These are phyloP conservation scores for Microbotryomycetes sp. DNA, from an alignment of 1,284 basidiomycete species.

Conservation along the genomic window DNA sequence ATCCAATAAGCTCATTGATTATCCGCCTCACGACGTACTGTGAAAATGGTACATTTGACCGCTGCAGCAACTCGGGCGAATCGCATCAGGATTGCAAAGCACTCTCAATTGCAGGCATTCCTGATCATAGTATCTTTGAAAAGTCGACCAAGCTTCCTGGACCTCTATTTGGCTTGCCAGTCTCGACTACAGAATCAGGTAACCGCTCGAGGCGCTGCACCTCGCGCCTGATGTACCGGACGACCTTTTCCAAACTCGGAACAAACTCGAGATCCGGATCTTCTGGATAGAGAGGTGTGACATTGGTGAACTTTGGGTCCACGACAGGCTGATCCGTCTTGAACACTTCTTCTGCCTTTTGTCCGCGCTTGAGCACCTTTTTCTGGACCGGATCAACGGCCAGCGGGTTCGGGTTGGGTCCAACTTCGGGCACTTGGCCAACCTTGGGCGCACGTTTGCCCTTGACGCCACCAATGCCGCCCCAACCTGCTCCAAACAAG, in stretches of 20 bases:
- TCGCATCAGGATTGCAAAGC: too few species aligned
- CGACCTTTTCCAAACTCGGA: constrained; percentile 64
- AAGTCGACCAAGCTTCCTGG: constrained; percentile 29
- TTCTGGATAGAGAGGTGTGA: constrained; percentile 25
- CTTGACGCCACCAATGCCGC: constrained; percentile 42
- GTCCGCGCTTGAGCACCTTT: constrained; percentile 28
- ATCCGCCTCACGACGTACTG: too few species aligned
- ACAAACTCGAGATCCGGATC: constrained; percentile 51
- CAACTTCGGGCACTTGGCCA: constrained; percentile 52
- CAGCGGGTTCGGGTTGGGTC: constrained; percentile 24
- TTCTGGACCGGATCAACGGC: constrained; percentile 26
- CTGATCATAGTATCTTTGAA: constrained; percentile 12
- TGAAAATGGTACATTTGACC: too few species aligned
- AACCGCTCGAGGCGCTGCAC: constrained; percentile 62
- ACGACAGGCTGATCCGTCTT: constrained; percentile 27
- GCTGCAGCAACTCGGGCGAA: too few species aligned
- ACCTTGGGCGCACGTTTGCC: constrained; percentile 33
- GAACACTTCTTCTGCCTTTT: constrained; percentile 27
- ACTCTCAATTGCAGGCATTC: too few species aligned
- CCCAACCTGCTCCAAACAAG: constrained; percentile 54
- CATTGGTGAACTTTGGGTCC: constrained; percentile 16
- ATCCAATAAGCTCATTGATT: too few species aligned
- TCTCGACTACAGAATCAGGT: constrained; percentile 60
- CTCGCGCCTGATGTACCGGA: constrained; percentile 72
- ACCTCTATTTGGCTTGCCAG: constrained; percentile 30